A percentile compares a stretch with the other conserved stretches of the same genome.
Conservation (phyloP, 1,284 basidiomycete species). For the Trichosporon faecale region DNA sequence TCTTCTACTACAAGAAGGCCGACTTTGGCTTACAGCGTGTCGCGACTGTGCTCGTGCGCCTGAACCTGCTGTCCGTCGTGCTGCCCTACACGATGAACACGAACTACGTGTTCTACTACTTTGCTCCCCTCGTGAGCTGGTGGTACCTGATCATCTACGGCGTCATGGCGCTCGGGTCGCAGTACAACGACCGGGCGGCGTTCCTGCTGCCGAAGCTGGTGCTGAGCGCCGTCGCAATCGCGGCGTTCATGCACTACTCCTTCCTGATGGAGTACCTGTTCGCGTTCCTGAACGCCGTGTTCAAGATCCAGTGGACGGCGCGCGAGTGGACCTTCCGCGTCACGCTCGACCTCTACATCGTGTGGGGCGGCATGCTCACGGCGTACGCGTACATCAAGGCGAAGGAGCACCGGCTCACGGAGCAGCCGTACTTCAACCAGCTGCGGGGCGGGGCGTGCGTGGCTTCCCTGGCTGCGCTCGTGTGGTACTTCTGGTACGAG, state of each 20-base stretch:
- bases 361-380: conserved; percentile 77
- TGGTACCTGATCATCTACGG: conserved; percentile 74
- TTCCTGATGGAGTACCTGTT: conserved; percentile 68
- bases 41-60: conserved; percentile 70
- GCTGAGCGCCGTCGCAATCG: conserved; percentile 62
- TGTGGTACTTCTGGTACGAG: conserved; percentile 81
- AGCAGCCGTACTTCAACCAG: conserved; percentile 64
- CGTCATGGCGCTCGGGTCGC: conserved; percentile 68
- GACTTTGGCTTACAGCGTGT: conserved; percentile 75
- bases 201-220: conserved; percentile 71
- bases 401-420: conserved; percentile 67
- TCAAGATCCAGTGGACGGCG: conserved; percentile 75
- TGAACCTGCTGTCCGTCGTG: conserved; percentile 76
- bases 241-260: conserved; percentile 64
- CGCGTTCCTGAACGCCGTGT: conserved; percentile 61
- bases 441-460: conserved; percentile 57
- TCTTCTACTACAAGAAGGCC: conserved; percentile 69
- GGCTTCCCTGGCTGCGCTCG: conserved; percentile 58
- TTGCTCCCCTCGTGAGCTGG: conserved; percentile 68
- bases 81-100: conserved; percentile 87
- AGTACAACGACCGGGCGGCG: conserved; percentile 66
- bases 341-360: conserved; percentile 79
- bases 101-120: conserved; percentile 83
- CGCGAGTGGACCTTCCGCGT: conserved; percentile 82
- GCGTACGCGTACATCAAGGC: conserved; percentile 71